Conservation (phyloP, 73 alveolate genomes). For the Paramecium caudatum region DNA sequence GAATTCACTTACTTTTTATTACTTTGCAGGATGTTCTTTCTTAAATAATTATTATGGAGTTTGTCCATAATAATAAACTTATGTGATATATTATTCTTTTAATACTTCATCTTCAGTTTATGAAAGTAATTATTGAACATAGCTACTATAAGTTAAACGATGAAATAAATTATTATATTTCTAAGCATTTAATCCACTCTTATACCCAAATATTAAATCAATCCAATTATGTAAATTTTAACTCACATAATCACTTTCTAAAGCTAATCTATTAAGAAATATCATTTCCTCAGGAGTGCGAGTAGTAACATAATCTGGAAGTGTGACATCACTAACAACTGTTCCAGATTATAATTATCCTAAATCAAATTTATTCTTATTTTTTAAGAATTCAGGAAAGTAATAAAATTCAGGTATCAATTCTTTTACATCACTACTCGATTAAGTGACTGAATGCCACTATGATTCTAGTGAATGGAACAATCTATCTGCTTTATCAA, state of each 20-base stretch:
- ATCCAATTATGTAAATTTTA: constrained; percentile 89
- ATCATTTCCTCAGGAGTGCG: constrained; percentile 85
- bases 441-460: constrained; percentile 81
- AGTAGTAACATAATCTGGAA: constrained; percentile 83
- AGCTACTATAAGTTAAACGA: constrained; percentile 84
- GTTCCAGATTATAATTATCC: constrained; percentile 81
- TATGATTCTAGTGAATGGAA: constrained; percentile 84
- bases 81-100: constrained; percentile 61
- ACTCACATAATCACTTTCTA: constrained; percentile 86
- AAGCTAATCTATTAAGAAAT: constrained; percentile 79
- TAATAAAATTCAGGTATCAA: constrained; percentile 96
- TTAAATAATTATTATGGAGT: constrained; percentile 72
- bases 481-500: constrained; percentile 92
- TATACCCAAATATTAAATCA: constrained; percentile 91
- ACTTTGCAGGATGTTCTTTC: constrained; percentile 66
- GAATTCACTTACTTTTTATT: neutral
- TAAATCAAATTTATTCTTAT: constrained; percentile 83
- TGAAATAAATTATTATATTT: constrained; percentile 82
- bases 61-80: constrained; percentile 75
- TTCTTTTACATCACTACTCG: constrained; percentile 94
- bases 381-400: constrained; percentile 86
- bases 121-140: constrained; percentile 8
- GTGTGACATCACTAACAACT: constrained; percentile 81
- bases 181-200: constrained; percentile 82
- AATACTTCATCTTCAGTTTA: constrained; percentile 53